phyloP scores from a whole-genome alignment of 129 eudicot genomes.

The Smallanthus sonchifolius region DNA sequence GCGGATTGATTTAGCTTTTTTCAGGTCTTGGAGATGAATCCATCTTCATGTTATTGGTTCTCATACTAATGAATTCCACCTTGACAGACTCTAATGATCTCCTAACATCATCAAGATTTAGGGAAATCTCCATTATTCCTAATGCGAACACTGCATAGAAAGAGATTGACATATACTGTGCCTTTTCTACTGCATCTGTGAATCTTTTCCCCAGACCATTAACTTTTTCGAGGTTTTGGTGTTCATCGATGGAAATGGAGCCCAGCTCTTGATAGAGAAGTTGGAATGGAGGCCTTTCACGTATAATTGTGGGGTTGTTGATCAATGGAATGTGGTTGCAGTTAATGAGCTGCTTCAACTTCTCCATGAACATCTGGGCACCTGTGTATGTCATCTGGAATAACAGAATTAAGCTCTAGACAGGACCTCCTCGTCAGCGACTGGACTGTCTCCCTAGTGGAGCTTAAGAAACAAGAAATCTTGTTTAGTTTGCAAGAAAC shows the following conservation, averaged over 20 bases:
- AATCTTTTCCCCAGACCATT: slow-evolving; percentile 1
- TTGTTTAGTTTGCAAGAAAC: too few species aligned
- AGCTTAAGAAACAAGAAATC: too few species aligned
- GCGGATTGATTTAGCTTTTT: not conserved
- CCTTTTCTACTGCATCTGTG: slow-evolving; percentile 6
- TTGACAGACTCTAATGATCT: not conserved
- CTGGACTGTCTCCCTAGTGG: too few species aligned
- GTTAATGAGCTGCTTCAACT: not conserved
- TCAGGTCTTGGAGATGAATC: not conserved
- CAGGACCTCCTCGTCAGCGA: too few species aligned
- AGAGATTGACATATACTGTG: slow-evolving; percentile 2
- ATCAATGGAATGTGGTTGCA: not conserved
- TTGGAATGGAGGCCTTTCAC: not conserved
- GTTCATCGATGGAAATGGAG: not conserved
- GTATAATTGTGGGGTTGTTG: not conserved
- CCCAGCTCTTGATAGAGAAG: not conserved
- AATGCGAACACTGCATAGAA: not conserved
- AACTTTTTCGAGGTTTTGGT: not conserved
- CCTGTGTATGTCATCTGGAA: not conserved
- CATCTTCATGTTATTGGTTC: not conserved
- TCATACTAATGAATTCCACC: not conserved
- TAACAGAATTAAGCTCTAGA: too few species aligned
- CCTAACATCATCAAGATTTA: slow-evolving; percentile 4
- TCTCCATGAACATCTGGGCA: not conserved
- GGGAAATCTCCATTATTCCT: not conserved